Evolutionary conservation across 2,329 filamentous ascomycete genomes (phyloP).

Genomic region (Epichloe bromicola): DNA sequence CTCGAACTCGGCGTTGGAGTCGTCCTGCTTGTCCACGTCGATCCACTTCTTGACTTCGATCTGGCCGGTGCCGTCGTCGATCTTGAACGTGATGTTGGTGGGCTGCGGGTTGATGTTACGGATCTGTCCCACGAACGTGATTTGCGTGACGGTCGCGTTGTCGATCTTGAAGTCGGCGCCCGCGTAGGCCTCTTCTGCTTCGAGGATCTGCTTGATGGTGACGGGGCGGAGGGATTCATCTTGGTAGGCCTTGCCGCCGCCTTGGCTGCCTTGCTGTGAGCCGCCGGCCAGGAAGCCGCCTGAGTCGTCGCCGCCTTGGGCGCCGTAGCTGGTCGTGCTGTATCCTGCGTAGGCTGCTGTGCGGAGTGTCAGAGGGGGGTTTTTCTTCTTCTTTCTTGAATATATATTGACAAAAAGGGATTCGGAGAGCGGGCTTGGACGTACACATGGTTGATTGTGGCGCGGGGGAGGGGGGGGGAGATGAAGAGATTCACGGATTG

Average conservation of each 20-base stretch:
- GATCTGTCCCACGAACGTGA: constrained; percentile 80
- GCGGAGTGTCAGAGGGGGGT: constrained; percentile 2
- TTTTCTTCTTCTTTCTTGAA: too few relatives aligned
- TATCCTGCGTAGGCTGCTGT: constrained; percentile 38
- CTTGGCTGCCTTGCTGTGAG: constrained; percentile 46
- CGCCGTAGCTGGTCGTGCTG: constrained; percentile 34
- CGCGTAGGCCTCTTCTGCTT: constrained; percentile 63
- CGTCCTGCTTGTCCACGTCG: constrained; percentile 46
- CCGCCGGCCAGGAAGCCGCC: constrained; percentile 49
- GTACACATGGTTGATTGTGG: constrained; percentile 21
- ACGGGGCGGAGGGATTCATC: constrained; percentile 86
- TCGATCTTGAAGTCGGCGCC: constrained; percentile 74
- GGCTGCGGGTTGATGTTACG: constrained; percentile 74
- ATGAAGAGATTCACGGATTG: constrained; percentile 1
- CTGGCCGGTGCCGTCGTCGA: constrained; percentile 88
- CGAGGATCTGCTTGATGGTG: constrained; percentile 87
- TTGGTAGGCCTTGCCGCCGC: constrained; percentile 43
- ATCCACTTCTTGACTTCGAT: constrained; percentile 88
- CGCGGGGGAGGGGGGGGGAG: not conserved
- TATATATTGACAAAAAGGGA: not conserved
- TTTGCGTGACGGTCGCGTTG: constrained; percentile 54
- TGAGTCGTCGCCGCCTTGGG: constrained; percentile 43
- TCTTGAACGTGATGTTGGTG: constrained; percentile 81
- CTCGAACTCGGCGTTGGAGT: constrained; percentile 40
- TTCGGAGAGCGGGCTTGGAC: constrained; percentile 2